Percentiles rank a stretch among this genome's conserved stretches.
phyloP scores from a whole-genome alignment of 345 rosid genomes.

The Populus tremula region DNA sequence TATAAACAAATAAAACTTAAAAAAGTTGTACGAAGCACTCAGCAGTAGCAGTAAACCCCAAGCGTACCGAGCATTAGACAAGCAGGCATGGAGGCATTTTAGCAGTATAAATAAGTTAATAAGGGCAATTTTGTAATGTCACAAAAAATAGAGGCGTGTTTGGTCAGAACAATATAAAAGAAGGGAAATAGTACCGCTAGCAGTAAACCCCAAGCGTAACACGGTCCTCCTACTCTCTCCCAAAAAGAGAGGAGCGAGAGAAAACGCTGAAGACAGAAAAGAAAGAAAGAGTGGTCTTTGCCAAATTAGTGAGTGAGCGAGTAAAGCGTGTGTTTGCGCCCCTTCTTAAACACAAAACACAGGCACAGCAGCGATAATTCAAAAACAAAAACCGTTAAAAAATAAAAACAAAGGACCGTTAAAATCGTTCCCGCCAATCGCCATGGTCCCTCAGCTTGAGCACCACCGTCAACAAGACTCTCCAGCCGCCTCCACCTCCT shows the following conservation, averaged over 20 bases:
- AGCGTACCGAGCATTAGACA: too few relatives aligned
- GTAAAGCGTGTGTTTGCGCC: background rate
- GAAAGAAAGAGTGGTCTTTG: background rate
- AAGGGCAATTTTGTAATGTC: background rate
- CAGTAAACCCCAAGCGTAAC: background rate
- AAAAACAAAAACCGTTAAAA: constrained; percentile 23
- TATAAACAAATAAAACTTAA: too few relatives aligned
- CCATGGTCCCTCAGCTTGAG: constrained; percentile 70
- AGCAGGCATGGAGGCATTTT: too few relatives aligned
- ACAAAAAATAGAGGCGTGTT: constrained; percentile 5
- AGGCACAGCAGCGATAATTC: background rate
- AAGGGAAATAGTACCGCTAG: background rate
- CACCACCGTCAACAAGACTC: constrained; percentile 32
- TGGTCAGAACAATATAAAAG: background rate
- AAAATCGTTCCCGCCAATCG: constrained; percentile 50
- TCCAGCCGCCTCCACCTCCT: constrained; percentile 13
- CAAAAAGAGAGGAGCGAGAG: background rate
- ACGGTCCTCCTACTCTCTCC: background rate
- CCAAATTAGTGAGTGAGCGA: background rate
- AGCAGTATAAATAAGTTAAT: background rate
- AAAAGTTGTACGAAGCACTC: too few relatives aligned
- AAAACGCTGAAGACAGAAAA: constrained; percentile 10
- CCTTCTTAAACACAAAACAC: background rate
- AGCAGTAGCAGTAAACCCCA: too few relatives aligned
- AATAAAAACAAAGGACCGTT: constrained; percentile 13